Base-by-base conservation (phyloP, 2,329 filamentous ascomycete genomes). In the Pestalotiopsis sp. region DNA sequence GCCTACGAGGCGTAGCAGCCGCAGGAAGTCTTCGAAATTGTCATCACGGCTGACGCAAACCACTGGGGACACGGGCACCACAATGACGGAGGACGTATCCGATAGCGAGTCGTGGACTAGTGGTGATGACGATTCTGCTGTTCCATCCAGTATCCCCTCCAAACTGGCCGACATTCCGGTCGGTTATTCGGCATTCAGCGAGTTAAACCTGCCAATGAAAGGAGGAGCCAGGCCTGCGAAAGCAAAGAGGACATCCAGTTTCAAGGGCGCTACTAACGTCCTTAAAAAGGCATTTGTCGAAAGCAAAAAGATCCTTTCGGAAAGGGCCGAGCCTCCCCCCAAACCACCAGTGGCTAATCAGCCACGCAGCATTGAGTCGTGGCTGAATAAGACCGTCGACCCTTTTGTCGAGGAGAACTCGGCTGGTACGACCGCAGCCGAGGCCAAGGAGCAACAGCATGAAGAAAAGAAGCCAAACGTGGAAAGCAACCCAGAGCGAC, bases 141-240 rank as follows among this genome's bases (percentile, higher is more conserved):
- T 78, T n/a, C 80, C 80, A 7, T 83, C 83, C 2, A 85, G 79
- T 52, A 73, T 80, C 7, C 77, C 84, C 4, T 83, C 82, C 41
- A 88, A 88, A 2, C 75, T 90, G 41, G 87, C 87, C 17, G 88
- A 91, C 49, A 87, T 91, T 63, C 89, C 89, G 0, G 86, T 90
- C 75, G 89, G 89, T 5, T 87, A 87, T 71, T 91, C 89, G 20
- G 89, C 89, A n/a, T 91, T 91, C 72, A 91, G 88, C 72, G 88
- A 89, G 73, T 81, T 91, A 6, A 89, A 91, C 66, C 77, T 91
- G 1, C 84, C 88, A 0, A 74, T 85, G 1, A 86, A 66, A 80
- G 58, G 36, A 84, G 81, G 68, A 77, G 75, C 68, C 74, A 77
- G 49, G 81, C 83, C 75, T 78, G 78, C 80, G 38, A 87, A 87